Evolutionary conservation across 148 eudicot genomes (phyloP), one percentile per base, ranked within the genome.

Genomic region (Simmondsia chinensis): DNA sequence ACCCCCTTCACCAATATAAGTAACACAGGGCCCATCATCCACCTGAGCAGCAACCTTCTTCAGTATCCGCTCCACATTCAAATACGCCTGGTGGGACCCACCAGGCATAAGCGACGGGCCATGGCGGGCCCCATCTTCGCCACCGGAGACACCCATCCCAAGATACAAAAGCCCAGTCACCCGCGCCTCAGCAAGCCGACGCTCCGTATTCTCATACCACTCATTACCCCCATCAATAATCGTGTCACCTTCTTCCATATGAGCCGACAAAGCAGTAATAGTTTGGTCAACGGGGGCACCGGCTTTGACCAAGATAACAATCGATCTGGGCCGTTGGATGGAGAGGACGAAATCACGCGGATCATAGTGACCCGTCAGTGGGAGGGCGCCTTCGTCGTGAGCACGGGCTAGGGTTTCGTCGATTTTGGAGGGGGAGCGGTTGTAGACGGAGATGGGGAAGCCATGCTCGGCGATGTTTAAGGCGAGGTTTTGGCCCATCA

Each of bases 401-500:
- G 89, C 91, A 3, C 89, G 89, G 22, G 69, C 54, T 9, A 77
- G 33, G 63, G 91, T 81, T 23, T 81, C 89, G 44, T 81, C 80
- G 15, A 66, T 73, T 7, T 81, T 86, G 58, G 76, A 50, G 35
- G 60, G 15, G 39, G 91, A 66, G 2, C 95, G 74, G 9, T 86
- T 81, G 87, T 72, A 86, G 70, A 86, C 87, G 41, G 95, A 81
- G 71, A 81, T 81, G 0, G 95, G 91, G 64, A 77, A 77, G 47
- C 86, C 86, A 49, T 85, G 72, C 18, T 81, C 89, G 54, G 86
- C 91, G 48, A 85, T 75, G 80, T 85, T 81, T 4, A 85, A 52
- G 65, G 95, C 95, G 3, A 85, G 77, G 68, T 85, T 85, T 51
- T 80, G 95, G 28, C 95, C 95, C 95, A 85, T 85, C 1, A 85